Percentiles rank a stretch among this genome's conserved stretches.
phyloP scores from a whole-genome alignment of 1,139 yeast genomes.

The Protomyces macrosporus region DNA sequence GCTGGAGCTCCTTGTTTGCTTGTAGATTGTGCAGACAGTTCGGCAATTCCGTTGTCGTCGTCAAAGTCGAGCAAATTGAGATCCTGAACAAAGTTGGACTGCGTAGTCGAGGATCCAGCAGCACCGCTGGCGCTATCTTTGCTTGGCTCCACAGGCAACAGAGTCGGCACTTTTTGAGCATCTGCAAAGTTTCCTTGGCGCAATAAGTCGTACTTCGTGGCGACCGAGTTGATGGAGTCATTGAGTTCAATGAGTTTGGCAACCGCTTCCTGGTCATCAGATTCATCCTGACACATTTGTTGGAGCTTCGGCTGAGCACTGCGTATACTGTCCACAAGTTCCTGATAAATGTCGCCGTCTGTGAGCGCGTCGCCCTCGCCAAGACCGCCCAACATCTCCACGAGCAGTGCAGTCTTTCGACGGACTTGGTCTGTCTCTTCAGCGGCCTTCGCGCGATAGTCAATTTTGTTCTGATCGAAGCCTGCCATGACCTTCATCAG shows the following conservation, averaged over 20 bases:
- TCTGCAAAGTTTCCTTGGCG: slow-evolving; percentile 52
- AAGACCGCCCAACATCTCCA: slow-evolving; percentile 73
- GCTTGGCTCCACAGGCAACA: slow-evolving; percentile 3
- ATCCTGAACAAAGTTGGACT: slow-evolving; percentile 20
- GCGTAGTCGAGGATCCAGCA: neutral
- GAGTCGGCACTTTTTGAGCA: slow-evolving; percentile 53
- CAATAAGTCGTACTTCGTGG: slow-evolving; percentile 62
- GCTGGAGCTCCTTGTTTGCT: neutral
- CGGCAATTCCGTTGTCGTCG: neutral
- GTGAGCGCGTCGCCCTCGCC: slow-evolving; percentile 49
- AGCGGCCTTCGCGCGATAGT: slow-evolving; percentile 72
- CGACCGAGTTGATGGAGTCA: slow-evolving; percentile 66
- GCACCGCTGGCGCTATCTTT: neutral
- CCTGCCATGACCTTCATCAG: slow-evolving; percentile 99
- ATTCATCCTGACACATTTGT: slow-evolving; percentile 56
- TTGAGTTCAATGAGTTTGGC: slow-evolving; percentile 62
- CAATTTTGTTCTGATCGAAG: slow-evolving; percentile 55
- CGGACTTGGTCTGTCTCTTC: slow-evolving; percentile 80
- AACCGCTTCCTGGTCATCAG: slow-evolving; percentile 58
- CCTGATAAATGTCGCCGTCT: slow-evolving; percentile 55
- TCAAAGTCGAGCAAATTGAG: slow-evolving; percentile 24
- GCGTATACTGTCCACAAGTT: slow-evolving; percentile 71
- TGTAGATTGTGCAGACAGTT: neutral
- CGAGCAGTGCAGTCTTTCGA: slow-evolving; percentile 82
- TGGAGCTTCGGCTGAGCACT: slow-evolving; percentile 83